phyloP scores from a whole-genome alignment of 2,329 filamentous ascomycete genomes.

The Colletotrichum liriopes region DNA sequence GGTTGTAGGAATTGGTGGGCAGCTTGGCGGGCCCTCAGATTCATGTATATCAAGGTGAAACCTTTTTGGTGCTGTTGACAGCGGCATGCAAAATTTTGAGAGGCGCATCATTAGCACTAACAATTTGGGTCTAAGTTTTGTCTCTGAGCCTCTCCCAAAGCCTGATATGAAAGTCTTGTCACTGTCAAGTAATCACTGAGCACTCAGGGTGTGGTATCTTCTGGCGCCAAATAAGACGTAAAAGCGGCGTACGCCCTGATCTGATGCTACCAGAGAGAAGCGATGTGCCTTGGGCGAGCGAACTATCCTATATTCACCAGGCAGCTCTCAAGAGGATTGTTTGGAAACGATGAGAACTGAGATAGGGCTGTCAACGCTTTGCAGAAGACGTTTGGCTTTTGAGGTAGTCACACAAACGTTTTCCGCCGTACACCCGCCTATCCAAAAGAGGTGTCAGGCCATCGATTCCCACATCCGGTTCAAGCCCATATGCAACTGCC shows the following conservation, averaged over 20 bases:
- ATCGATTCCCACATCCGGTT: neutral
- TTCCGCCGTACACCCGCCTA: neutral
- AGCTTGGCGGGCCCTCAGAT: neutral
- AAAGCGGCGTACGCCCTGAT: neutral
- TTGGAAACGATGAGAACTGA: neutral
- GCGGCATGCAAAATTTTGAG: too few relatives aligned
- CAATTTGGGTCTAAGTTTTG: too few relatives aligned
- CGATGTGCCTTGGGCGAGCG: neutral
- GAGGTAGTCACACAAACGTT: too few relatives aligned
- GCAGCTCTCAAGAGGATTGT: neutral
- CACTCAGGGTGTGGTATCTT: neutral
- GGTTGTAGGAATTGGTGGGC: neutral
- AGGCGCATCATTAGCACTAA: neutral
- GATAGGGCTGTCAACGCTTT: neutral
- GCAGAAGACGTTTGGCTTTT: neutral
- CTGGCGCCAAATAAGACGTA: neutral
- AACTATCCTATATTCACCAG: neutral
- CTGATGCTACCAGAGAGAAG: neutral
- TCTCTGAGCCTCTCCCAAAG: too few relatives aligned
- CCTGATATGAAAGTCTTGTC: too few relatives aligned
- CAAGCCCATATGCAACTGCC: neutral
- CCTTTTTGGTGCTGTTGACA: neutral
- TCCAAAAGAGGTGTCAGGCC: neutral
- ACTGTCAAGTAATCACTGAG: too few relatives aligned
- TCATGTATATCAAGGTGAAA: too few relatives aligned